Base-by-base conservation (phyloP, 2,329 filamentous ascomycete species). In the Elsinoe arachidis region DNA sequence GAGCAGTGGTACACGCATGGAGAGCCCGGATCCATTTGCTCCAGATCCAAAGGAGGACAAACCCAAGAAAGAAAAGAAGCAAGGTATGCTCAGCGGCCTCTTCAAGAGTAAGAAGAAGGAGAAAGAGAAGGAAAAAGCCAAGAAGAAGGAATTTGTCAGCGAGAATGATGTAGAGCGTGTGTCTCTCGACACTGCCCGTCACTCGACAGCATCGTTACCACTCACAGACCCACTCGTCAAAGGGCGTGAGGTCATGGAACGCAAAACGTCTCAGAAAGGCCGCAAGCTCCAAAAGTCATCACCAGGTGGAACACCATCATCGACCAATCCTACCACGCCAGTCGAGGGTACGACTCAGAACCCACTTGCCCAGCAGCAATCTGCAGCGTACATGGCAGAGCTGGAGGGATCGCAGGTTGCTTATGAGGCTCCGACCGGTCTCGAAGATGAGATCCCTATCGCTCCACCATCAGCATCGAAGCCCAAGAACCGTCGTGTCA, bases 41-140 rank as follows among this genome's bases (percentile, higher is more conserved):
- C 73, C 76, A 19, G 87, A 90, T 41, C 72, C 60, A 55, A 87
- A 88, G 70, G 87, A 92, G 51, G 86, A 88, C 63, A 87, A 87
- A 72, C 88, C 84, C 69, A 85, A 83, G 70, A 90, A 80, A 63
- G 77, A 80, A 60, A 86, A 86, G 74, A 86, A 89, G 68, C 76
- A 80, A 4, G 83, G 84, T 51, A 87, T 87, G 81, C 80, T 89
- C 47, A 86, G 84, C 65, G 85, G 84, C 4, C 72, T 85, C 5
- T 85, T 85, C 73, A 85, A 85, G 64, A 76, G 81, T 71, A 85
- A 84, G 64, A 76, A 82, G 59, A 85, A 84, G 65, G 82, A 84
- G 59, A 84, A 82, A 70, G 83, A 81, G 63, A 80, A 78, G 64
- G 78, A 81, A 37, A 77, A 76, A 55, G 67, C 69, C 39, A 61